Percentiles rank a stretch among this genome's conserved stretches.
These are phyloP conservation scores for Kluyveromyces dobzhanskii DNA, from an alignment of 805 yeast species.

Conservation along the genomic window DNA sequence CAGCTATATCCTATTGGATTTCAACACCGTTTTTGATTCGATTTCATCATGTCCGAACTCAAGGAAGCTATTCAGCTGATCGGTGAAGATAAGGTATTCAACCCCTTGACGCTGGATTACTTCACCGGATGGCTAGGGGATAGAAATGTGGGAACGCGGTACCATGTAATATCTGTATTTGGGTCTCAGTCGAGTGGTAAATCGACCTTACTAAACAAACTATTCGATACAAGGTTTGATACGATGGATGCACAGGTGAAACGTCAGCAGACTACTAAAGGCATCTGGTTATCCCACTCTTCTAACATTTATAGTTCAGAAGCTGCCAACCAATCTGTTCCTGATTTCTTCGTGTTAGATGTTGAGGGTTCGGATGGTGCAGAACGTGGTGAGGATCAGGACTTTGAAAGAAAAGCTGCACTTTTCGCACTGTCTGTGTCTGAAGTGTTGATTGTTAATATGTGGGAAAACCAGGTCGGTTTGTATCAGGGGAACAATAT, in stretches of 20 bases:
- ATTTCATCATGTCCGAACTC: constrained; percentile 4
- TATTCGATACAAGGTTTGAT: constrained; percentile 82
- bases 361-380: constrained; percentile 99
- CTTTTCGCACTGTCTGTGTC: constrained; percentile 88
- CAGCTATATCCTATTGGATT: no score
- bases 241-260: constrained; percentile 77
- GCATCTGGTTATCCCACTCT: constrained; percentile 68
- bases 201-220: constrained; percentile 77
- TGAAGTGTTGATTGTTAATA: constrained; percentile 81
- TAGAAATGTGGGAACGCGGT: constrained; percentile 51
- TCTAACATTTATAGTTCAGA: constrained; percentile 28
- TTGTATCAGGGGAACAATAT: constrained; percentile 95
- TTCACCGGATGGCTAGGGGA: constrained; percentile 17
- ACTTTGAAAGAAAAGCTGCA: constrained; percentile 94
- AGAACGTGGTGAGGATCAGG: constrained; percentile 97
- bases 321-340: constrained; percentile 6
- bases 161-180: constrained; percentile 90
- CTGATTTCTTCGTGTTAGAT: constrained; percentile 71
- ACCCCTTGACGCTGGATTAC: constrained; percentile 17
- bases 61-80: constrained; percentile 41
- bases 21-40: no score
- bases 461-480: constrained; percentile 97
- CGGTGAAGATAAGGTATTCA: constrained; percentile 43
- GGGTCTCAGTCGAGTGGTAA: constrained; percentile 97
- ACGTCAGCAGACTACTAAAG: constrained; percentile 87